Percentiles rank a stretch among this genome's conserved stretches.
Evolutionary conservation across 345 rosid species (phyloP).

Genomic region (Trapa bicornis): DNA sequence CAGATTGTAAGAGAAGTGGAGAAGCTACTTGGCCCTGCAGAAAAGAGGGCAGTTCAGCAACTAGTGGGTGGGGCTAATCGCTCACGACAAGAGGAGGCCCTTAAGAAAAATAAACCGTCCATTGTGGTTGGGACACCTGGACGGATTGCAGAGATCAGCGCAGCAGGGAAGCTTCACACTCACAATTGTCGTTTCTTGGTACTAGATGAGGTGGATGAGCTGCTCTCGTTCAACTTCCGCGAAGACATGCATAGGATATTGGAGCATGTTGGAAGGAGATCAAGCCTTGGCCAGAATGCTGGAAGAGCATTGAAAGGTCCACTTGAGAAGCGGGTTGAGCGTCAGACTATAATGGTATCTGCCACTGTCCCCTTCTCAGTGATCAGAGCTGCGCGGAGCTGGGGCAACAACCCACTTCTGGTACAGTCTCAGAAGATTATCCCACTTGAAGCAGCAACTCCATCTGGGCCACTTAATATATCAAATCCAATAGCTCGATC

Average conservation of each 20-base stretch:
- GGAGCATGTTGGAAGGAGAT: slow-evolving; percentile 73
- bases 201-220: slow-evolving; percentile 87
- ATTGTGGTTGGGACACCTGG: slow-evolving; percentile 96
- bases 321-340: slow-evolving; percentile 24
- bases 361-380: slow-evolving; percentile 93
- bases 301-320: slow-evolving; percentile 19
- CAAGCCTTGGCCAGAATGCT: slow-evolving; percentile 27
- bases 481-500: slow-evolving; percentile 25
- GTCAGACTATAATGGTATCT: slow-evolving; percentile 72
- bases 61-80: slow-evolving; percentile 96
- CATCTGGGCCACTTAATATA: slow-evolving; percentile 30
- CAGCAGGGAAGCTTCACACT: slow-evolving; percentile 79
- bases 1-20: slow-evolving; percentile 89
- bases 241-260: slow-evolving; percentile 82
- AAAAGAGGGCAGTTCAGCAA: slow-evolving; percentile 80
- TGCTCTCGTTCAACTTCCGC: slow-evolving; percentile 77
- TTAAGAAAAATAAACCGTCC: slow-evolving; percentile 80
- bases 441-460: slow-evolving; percentile 42
- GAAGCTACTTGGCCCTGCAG: slow-evolving; percentile 65
- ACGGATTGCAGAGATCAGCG: slow-evolving; percentile 85
- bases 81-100: slow-evolving; percentile 92
- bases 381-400: slow-evolving; percentile 80
- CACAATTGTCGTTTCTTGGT: slow-evolving; percentile 79
- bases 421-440: slow-evolving; percentile 61
- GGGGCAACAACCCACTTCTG: slow-evolving; percentile 73